Conservation (phyloP, 305 asterid genomes). For the Lippia alba region DNA sequence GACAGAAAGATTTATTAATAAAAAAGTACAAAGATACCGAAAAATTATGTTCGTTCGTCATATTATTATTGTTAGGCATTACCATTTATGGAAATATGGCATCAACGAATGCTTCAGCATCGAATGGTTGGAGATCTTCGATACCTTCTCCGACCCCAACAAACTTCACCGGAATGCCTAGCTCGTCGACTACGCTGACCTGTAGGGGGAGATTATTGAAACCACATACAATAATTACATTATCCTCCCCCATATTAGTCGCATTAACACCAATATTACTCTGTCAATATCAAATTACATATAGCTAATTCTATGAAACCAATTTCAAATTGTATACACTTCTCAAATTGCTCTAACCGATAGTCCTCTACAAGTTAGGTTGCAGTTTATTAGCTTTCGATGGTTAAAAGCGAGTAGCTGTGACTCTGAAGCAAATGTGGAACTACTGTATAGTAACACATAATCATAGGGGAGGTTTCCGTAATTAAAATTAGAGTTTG, state of each 20-base stretch:
- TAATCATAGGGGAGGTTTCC: not conserved
- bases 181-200: conserved; percentile 98
- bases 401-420: not conserved
- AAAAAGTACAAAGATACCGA: not conserved
- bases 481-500: conserved; percentile 1
- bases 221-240: too few relatives aligned
- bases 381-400: not conserved
- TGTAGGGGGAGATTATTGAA: conserved; percentile 29
- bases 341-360: not conserved
- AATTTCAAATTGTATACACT: not conserved
- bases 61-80: not conserved
- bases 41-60: too few relatives aligned
- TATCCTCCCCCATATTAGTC: not conserved
- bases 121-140: conserved; percentile 92
- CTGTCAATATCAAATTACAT: not conserved
- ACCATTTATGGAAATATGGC: conserved; percentile 80
- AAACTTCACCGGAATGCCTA: conserved; percentile 94
- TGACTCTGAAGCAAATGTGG: not conserved
- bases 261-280: not conserved
- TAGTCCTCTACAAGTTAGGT: not conserved
- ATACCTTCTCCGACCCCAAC: conserved; percentile 93
- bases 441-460: not conserved
- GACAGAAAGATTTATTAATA: not conserved
- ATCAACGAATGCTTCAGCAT: conserved; percentile 82
- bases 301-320: not conserved